Percentiles rank a stretch among this genome's conserved stretches.
phyloP scores from a whole-genome alignment of 352 stramenopile genomes.

The Globisporangium viniferum region DNA sequence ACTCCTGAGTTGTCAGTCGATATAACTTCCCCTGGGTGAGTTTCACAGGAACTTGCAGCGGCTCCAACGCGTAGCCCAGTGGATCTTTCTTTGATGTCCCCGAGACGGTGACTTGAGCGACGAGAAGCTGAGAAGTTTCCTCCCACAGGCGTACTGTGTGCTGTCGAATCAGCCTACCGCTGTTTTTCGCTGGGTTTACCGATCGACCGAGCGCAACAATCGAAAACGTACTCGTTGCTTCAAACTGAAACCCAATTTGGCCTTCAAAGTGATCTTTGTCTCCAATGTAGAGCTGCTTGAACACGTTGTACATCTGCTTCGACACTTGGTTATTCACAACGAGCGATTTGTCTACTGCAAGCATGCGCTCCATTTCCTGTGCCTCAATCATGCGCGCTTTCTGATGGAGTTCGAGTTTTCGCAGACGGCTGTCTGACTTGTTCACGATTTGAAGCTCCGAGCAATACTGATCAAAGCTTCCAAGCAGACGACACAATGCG shows the following conservation, averaged over 20 bases:
- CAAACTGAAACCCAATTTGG: conserved; percentile 88
- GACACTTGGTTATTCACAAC: conserved; percentile 45
- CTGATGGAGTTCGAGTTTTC: conserved; percentile 55
- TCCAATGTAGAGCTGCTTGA: conserved; percentile 84
- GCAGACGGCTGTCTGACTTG: conserved; percentile 60
- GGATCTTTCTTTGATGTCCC: conserved; percentile 63
- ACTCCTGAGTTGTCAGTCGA: conserved; percentile 83
- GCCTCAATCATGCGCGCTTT: conserved; percentile 60
- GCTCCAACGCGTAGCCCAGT: conserved; percentile 74
- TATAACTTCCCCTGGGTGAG: conserved; percentile 85
- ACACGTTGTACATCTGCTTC: conserved; percentile 85
- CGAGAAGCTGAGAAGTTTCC: conserved; percentile 64
- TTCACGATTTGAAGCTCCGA: conserved; percentile 59
- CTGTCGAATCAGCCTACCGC: conserved; percentile 57
- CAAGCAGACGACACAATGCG: conserved; percentile 57
- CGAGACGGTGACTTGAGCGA: conserved; percentile 63
- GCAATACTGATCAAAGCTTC: conserved; percentile 69
- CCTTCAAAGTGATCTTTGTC: conserved; percentile 90
- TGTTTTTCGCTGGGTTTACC: conserved; percentile 66
- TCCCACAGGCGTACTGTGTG: conserved; percentile 84
- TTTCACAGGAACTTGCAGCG: conserved; percentile 46
- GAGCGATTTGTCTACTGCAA: conserved; percentile 44
- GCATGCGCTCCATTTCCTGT: conserved; percentile 60
- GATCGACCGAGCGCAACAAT: conserved; percentile 81
- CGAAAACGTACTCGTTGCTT: conserved; percentile 76